Evolutionary conservation across 768 basidiomycete genomes (phyloP), one percentile per base, ranked within the genome.

Genomic region (Boletellus sp.): DNA sequence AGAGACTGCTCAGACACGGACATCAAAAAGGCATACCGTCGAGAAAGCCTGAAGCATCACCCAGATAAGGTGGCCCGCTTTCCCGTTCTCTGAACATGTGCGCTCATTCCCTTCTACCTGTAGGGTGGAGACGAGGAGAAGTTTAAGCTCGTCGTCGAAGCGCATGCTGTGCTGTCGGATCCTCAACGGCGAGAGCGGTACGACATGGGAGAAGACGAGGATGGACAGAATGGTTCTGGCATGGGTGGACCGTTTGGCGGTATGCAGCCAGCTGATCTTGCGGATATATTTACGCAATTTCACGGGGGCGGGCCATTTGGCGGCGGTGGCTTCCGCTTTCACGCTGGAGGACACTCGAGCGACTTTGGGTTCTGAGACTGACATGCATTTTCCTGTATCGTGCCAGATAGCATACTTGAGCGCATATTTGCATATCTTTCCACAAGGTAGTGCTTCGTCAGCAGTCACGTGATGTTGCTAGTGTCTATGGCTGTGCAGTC

Each of bases 51-150:
- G 65, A 88, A 83, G 58, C 88, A 90, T 58, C 88, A 90, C 69
- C 88, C 88, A 41, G 89, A 91, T 67, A 91, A 91, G 79, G 85
- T 85, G 20, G 8, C 16, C n/a, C 16, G n/a, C 24, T 6, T 31
- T 19, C 32, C 47, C 12, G 32, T 48, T 28, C 36, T 42, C 22
- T 33, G 23, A 26, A 24, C 3, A 54, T 32, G 5, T 10, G 13
- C 42, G 58, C 47, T 58, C 45, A 55, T 16, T 41, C 19, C 31
- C 23, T 26, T 16, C 15, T 45, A 20, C 48, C 32, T 62, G 32
- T 53, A 90, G 84, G 93, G 94, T 23, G 94, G 94, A 24, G 90
- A 93, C 64, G 94, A 95, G 60, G 95, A 96, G 63, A 88, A 90
- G 59, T 98, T 98, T 80, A 96, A 97, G 69, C 77, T 92, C 19